Evolutionary conservation across 176 grass and related monocot genomes (phyloP).

Genomic region (Raddia guianensis): DNA sequence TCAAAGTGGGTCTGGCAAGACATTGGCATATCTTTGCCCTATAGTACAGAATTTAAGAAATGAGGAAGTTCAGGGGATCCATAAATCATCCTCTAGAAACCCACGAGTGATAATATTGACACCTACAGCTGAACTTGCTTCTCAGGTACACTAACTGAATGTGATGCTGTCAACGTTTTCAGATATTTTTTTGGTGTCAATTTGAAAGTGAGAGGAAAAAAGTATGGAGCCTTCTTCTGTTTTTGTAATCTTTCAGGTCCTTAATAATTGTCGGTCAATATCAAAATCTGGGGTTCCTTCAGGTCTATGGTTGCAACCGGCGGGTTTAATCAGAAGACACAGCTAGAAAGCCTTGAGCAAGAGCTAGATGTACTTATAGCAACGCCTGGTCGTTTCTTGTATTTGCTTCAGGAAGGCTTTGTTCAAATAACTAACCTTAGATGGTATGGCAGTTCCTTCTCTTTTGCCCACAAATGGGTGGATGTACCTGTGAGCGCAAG

Average conservation of each 20-base stretch:
- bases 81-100: constrained; percentile 62
- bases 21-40: constrained; percentile 82
- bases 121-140: constrained; percentile 89
- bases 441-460: constrained; percentile 55
- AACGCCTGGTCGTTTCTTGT: constrained; percentile 87
- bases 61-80: constrained; percentile 65
- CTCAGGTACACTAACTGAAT: constrained; percentile 58
- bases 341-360: constrained; percentile 84
- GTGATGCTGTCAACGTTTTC: neutral
- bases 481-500: constrained; percentile 2
- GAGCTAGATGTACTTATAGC: constrained; percentile 88
- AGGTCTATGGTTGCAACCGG: constrained; percentile 93
- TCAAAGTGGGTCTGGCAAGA: constrained; percentile 97
- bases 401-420: constrained; percentile 80
- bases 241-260: constrained; percentile 55
- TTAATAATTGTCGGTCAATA: constrained; percentile 78
- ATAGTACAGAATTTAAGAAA: constrained; percentile 75
- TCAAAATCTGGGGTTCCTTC: constrained; percentile 79
- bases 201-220: neutral
- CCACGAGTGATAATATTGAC: constrained; percentile 80
- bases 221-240: neutral
- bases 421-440: constrained; percentile 75
- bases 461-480: neutral
- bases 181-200: neutral
- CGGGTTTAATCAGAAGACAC: constrained; percentile 87